Evolutionary conservation across 2,329 filamentous ascomycete species (phyloP), one percentile per base, ranked within the genome.

Genomic region (Fusarium ramigenum): DNA sequence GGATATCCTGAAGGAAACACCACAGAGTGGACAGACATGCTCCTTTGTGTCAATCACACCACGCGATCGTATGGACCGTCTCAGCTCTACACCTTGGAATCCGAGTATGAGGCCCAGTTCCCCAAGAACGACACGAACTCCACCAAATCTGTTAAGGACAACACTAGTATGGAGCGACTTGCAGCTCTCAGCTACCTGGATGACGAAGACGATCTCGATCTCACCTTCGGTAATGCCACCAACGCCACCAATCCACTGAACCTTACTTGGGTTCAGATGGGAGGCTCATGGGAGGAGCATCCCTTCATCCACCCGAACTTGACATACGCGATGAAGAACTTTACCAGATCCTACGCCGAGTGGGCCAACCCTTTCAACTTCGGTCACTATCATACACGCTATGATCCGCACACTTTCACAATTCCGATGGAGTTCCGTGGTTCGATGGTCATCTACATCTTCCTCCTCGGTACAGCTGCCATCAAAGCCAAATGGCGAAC

Each of bases 281-380:
- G 82, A 28, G 82, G 83, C 15, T 81, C 80, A 2, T 84, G 82
- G 82, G 82, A 84, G 52, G 82, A 84, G 61, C 83, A 84, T 49
- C 83, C 83, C 9, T 73, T 82, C 40, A 83, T 83, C 46, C 80
- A 83, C 62, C 78, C 80, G 53, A 83, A 83, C 70, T 74, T 83
- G 44, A 81, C 79, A 6, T 80, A 83, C 46, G 83, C 82, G 2
- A 68, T 83, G 34, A 74, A 80, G 53, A 82, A 84, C 73, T 84
- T 84, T 59, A 81, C 80, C 2, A 73, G 81, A 19, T 77, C 77
- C 3, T 83, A 83, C 36, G 73, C 78, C 2, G 82, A 84, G 60
- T 84, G 82, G 82, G 83, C 81, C 16, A 84, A 84, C 46, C 82
- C 82, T 2, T 84, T 83, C 77, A 83, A 80, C 71, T 83, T 82